A percentile compares a stretch with the other conserved stretches of the same genome.
Evolutionary conservation across 768 basidiomycete species (phyloP).

Genomic region (Suillus occidentalis): DNA sequence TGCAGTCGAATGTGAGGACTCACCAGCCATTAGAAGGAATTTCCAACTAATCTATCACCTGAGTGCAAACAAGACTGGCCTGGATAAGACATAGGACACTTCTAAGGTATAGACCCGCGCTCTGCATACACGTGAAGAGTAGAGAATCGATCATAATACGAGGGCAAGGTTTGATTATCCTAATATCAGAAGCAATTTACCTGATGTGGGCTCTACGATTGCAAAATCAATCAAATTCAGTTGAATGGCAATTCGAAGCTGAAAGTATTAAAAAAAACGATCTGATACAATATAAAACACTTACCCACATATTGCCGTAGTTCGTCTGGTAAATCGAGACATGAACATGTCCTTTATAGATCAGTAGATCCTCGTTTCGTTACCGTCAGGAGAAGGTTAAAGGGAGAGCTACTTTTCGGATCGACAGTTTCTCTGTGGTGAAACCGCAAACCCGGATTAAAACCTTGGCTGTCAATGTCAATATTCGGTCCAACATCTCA

Average conservation of each 20-base stretch:
- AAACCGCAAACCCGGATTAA: too few species aligned
- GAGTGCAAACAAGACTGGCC: neutral
- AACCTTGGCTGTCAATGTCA: too few species aligned
- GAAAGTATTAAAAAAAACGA: neutral
- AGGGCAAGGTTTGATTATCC: neutral
- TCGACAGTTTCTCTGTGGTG: too few species aligned
- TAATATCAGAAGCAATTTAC: neutral
- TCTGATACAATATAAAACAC: neutral
- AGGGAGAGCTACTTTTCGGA: too few species aligned
- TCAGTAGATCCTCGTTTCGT: too few species aligned
- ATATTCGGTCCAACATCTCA: too few species aligned
- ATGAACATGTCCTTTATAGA: too few species aligned
- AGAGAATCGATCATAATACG: neutral
- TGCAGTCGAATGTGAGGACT: neutral
- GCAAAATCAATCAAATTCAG: neutral
- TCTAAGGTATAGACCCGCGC: neutral
- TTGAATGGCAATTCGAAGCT: neutral
- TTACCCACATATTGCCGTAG: too few species aligned
- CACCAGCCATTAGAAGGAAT: neutral
- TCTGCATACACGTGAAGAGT: neutral
- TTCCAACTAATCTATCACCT: neutral
- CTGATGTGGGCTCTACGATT: neutral
- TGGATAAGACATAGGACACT: neutral
- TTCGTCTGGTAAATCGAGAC: too few species aligned
- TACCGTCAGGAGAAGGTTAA: too few species aligned